Base-by-base conservation (phyloP, 805 yeast genomes). In the Grigorovia jiainica region DNA sequence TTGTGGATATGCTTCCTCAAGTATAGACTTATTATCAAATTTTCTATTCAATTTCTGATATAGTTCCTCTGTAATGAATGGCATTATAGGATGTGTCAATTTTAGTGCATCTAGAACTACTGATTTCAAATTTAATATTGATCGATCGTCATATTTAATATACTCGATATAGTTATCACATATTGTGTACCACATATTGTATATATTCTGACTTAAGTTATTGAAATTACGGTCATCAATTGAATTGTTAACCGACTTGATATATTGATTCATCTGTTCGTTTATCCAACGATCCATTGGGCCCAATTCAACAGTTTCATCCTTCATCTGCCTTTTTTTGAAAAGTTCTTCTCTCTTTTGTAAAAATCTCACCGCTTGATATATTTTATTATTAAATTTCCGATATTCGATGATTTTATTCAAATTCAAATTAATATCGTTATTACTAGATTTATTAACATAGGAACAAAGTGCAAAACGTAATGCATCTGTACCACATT, bases 161-260 rank as follows among this genome's bases (percentile, higher is more conserved):
- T 90, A 90, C 72, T 92, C 97, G 65, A 90, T 90, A 72, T 87
- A 90, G 38, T 89, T 95, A 61, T 92, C 97, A 74, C 97, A 92
- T 48, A 92, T 73, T 63, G 84, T 89, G 47, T 82, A 72, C 97
- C 97, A 90, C 74, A 81, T 89, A 66, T 80, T 80, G 72, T 92
- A 90, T 45, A 89, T 77, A 36, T 82, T 77, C 55, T 75, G 76
- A 15, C 97, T 86, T 21, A 94, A 77, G 51, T 78, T 87, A 60
- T 82, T 74, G 68, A 90, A 92, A 54, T 90, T 94, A 60, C 96
- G 79, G 48, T 70, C 70, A 43, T 90, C 96, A 43, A 92, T 67
- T 34, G 77, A 67, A 44, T 71, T 72, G 54, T 75, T 76, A 40
- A 81, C 75, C 41, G 62, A 65, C 61, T 75, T 73, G 36, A 87